Conservation (phyloP, 495 filamentous ascomycete species). For the Hypoxylon rickii region DNA sequence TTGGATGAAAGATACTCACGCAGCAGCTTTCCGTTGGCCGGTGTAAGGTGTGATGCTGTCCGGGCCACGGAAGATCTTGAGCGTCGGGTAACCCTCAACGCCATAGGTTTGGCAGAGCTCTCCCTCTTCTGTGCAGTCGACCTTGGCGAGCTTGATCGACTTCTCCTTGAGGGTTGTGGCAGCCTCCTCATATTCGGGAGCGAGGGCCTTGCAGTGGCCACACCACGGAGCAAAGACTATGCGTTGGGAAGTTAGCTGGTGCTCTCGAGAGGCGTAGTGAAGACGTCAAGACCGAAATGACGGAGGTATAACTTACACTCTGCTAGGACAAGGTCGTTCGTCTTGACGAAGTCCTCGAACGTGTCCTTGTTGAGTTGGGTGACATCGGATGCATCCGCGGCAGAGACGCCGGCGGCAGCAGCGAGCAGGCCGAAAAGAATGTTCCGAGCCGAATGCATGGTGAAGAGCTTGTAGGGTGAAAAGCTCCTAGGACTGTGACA, state of each 20-base stretch:
- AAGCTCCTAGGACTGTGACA: slow-evolving; percentile 25
- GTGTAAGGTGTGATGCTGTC: slow-evolving; percentile 82
- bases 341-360: slow-evolving; percentile 82
- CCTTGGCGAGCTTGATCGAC: slow-evolving; percentile 87
- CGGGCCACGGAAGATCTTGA: slow-evolving; percentile 97
- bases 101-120: slow-evolving; percentile 88
- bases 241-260: slow-evolving; percentile 7
- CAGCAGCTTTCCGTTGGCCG: slow-evolving; percentile 86
- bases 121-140: slow-evolving; percentile 94
- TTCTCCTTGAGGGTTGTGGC: slow-evolving; percentile 95
- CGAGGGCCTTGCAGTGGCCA: slow-evolving; percentile 84
- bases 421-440: slow-evolving; percentile 59
- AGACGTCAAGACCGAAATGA: neutral
- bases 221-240: slow-evolving; percentile 75
- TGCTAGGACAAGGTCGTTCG: slow-evolving; percentile 79
- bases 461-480: slow-evolving; percentile 28
- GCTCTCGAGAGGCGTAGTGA: slow-evolving; percentile 14
- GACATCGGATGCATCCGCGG: slow-evolving; percentile 73
- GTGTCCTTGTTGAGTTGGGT: slow-evolving; percentile 80
- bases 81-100: slow-evolving; percentile 95
- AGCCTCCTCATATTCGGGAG: slow-evolving; percentile 86
- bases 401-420: slow-evolving; percentile 64
- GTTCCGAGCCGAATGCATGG: slow-evolving; percentile 62
- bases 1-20: slow-evolving; percentile 60
- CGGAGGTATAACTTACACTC: slow-evolving; percentile 63